These are phyloP conservation scores for Rhizopus delemar DNA, from an alignment of 371 early-diverging fungal genomes.

Conservation along the genomic window DNA sequence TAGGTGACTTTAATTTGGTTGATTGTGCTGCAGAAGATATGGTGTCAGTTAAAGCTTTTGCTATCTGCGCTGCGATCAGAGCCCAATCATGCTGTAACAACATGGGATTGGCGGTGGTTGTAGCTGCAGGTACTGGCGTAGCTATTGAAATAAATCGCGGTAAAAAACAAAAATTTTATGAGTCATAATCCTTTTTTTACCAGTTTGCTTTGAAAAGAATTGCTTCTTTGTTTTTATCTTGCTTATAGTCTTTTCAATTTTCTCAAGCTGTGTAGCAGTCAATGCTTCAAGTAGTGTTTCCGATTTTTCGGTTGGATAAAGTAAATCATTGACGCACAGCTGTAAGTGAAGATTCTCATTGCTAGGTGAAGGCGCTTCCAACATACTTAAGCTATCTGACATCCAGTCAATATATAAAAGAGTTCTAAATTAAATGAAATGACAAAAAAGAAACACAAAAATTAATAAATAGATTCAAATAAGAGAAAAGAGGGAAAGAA, in stretches of 20 bases:
- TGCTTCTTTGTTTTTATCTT: slow-evolving; percentile 32
- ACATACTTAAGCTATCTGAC: background rate
- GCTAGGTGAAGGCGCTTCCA: background rate
- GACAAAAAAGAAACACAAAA: background rate
- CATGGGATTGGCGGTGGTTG: slow-evolving; percentile 9
- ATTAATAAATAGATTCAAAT: background rate
- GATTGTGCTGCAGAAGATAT: slow-evolving; percentile 10
- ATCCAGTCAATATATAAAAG: background rate
- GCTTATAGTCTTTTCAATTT: slow-evolving; percentile 27
- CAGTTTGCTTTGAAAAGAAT: slow-evolving; percentile 11
- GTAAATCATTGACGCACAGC: slow-evolving; percentile 33
- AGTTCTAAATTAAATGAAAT: background rate
- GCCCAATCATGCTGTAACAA: slow-evolving; percentile 27
- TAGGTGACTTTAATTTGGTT: slow-evolving; percentile 9
- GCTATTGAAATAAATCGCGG: slow-evolving; percentile 6
- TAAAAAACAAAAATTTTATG: background rate
- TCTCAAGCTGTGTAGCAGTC: slow-evolving; percentile 28
- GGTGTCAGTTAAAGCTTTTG: slow-evolving; percentile 27
- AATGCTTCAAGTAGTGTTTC: slow-evolving; percentile 28
- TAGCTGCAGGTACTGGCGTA: background rate
- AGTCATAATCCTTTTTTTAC: slow-evolving; percentile 11
- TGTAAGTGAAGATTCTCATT: slow-evolving; percentile 19
- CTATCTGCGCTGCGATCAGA: slow-evolving; percentile 29
- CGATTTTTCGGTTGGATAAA: slow-evolving; percentile 33
- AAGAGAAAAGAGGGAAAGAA: background rate